A percentile compares a stretch with the other conserved stretches of the same genome.
Evolutionary conservation across 140 eudicot genomes (phyloP).

Genomic region (Anethum foeniculum): DNA sequence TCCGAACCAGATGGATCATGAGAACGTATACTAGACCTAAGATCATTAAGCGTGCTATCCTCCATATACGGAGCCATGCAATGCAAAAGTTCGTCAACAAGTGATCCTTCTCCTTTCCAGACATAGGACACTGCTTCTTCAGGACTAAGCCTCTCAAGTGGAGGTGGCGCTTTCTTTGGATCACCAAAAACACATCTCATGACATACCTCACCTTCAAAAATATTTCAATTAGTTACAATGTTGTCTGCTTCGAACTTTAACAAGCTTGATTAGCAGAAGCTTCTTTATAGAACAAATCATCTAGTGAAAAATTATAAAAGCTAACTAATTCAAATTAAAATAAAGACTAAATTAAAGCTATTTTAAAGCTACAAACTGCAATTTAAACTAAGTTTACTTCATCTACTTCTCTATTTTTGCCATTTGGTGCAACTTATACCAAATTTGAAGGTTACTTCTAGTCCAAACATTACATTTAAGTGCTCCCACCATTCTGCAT

Average conservation of each 20-base stretch:
- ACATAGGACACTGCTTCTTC: constrained; percentile 58
- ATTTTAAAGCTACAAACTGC: not conserved
- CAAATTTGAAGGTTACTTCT: not conserved
- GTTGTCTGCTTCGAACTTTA: not conserved
- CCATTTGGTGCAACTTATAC: not conserved
- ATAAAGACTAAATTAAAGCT: not conserved
- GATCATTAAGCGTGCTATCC: constrained; percentile 47
- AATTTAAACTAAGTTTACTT: not conserved
- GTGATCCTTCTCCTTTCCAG: constrained; percentile 91
- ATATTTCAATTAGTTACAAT: not conserved
- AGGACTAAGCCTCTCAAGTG: constrained; percentile 71
- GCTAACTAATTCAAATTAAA: not conserved
- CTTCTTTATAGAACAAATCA: not conserved
- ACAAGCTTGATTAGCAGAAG: not conserved
- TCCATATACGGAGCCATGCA: constrained; percentile 80
- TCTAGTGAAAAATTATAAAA: not conserved
- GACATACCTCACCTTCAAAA: constrained; percentile 79
- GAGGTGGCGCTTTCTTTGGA: constrained; percentile 94
- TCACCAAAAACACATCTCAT: constrained; percentile 84
- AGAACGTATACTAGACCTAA: constrained; percentile 54
- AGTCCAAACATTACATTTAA: not conserved
- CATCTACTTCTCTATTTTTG: not conserved
- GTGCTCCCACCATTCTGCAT: too few relatives aligned
- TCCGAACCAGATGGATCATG: constrained; percentile 80
- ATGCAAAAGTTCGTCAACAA: constrained; percentile 69